Evolutionary conservation across 768 basidiomycete genomes (phyloP), one percentile per base, ranked within the genome.

Genomic region (Suillus discolor): DNA sequence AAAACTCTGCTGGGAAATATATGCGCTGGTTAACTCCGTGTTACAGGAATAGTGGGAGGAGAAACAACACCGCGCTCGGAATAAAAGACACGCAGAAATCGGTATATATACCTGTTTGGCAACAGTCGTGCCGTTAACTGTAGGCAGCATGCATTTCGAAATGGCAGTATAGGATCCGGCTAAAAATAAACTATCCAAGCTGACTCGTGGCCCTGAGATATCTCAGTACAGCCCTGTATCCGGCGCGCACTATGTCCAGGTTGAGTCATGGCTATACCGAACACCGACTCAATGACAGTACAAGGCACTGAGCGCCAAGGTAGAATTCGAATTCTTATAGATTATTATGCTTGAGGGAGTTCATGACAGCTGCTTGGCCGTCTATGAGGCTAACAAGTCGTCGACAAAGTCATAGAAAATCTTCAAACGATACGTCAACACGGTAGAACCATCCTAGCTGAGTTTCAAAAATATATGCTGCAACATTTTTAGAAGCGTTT

Each of bases 71-170:
- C 38, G 31, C 31, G 31, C 31, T 31, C 25, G 5, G 16, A 6
- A 18, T 11, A 42, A 28, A 60, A 42, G 18, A 42, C 39, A 60
- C 41, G 57, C 41, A 60, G 47, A 2, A 39, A 42, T 20, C 18
- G 18, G 39, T 60, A 60, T 60, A 60, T 60, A 60, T 60, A 59
- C 18, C 25, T 18, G 25, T 38, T 3, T 57, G 57, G 39, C 57
- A 39, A 51, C 23, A 8, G 25, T 39, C 25, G 11, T 59, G 39
- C 57, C 57, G 57, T 59, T 41, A 23, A 57, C 25, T 13, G 55
- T n/a, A n/a, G 20, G 41, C 13, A 41, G 18, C 7, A 44, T 44
- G 12, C 38, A 41, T 54, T 54, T 54, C 8, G 36, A 38, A 42
- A 55, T n/a, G n/a, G 3, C n/a, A 23, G 38, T 23, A 25, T 31